Evolutionary conservation across 768 basidiomycete genomes (phyloP).

Genomic region (Pleurotus ostreatus): DNA sequence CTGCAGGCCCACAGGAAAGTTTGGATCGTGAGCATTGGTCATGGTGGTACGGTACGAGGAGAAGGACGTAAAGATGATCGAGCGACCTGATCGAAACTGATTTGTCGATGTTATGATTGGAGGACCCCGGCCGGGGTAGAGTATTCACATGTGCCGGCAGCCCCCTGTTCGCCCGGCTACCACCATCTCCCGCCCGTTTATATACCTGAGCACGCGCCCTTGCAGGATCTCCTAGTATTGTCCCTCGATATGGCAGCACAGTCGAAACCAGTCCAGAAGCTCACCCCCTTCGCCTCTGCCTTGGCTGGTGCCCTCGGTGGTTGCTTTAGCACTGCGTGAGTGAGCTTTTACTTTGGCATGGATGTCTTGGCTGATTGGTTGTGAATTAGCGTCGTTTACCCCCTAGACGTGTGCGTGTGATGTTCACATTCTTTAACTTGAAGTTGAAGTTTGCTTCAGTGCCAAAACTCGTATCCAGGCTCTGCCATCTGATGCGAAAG

Average conservation of each 20-base stretch:
- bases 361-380: conserved; percentile 5
- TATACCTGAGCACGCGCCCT: background rate
- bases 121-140: background rate
- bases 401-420: conserved; percentile 79
- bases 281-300: conserved; percentile 87
- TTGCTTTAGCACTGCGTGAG: conserved; percentile 91
- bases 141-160: conserved; percentile 16
- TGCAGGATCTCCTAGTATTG: background rate
- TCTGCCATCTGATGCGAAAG: conserved; percentile 40
- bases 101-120: background rate
- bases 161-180: conserved; percentile 13
- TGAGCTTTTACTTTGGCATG: conserved; percentile 15
- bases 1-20: conserved; percentile 35
- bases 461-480: conserved; percentile 96
- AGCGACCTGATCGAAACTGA: background rate
- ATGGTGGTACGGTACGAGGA: background rate
- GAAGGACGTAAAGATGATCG: background rate
- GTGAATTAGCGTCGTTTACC: conserved; percentile 76
- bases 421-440: conserved; percentile 9
- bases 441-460: conserved; percentile 31
- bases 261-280: conserved; percentile 56
- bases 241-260: conserved; percentile 38
- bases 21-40: conserved; percentile 20
- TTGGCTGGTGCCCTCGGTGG: conserved; percentile 91
- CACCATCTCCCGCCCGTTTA: conserved; percentile 1